Evolutionary conservation across 1,284 basidiomycete genomes (phyloP).

Genomic region (Leccinum colubrinum): DNA sequence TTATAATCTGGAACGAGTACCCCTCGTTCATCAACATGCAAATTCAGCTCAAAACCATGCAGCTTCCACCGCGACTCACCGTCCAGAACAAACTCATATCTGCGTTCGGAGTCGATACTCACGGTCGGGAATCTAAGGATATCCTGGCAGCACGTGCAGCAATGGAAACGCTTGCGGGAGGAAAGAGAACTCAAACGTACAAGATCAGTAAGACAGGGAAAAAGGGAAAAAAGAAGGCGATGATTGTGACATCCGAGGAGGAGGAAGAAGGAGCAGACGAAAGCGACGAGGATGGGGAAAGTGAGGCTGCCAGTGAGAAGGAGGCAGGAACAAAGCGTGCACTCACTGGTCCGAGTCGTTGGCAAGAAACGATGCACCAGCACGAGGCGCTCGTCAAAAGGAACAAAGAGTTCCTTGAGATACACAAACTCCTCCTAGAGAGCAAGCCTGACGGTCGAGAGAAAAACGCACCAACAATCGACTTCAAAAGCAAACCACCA

Average conservation of each 20-base stretch:
- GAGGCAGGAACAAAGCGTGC: too few species aligned
- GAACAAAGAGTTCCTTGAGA: not conserved
- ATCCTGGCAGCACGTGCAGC: not conserved
- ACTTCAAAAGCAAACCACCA: not conserved
- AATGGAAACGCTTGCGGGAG: not conserved
- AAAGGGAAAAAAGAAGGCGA: not conserved
- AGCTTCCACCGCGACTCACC: not conserved
- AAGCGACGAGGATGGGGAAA: too few species aligned
- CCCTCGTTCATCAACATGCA: not conserved
- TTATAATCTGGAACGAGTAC: not conserved
- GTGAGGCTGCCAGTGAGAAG: too few species aligned
- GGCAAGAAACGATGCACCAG: too few species aligned
- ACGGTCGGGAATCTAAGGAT: not conserved
- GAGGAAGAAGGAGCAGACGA: too few species aligned
- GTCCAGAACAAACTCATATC: not conserved
- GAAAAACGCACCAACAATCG: not conserved
- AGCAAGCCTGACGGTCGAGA: not conserved
- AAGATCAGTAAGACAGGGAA: too few species aligned
- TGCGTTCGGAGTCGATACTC: not conserved
- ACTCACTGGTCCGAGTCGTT: too few species aligned
- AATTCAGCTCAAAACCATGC: not conserved
- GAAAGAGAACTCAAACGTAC: too few species aligned
- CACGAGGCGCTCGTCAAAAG: not conserved
- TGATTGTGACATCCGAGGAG: not conserved
- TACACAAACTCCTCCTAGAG: not conserved